These are phyloP conservation scores for Talaromyces sp. DNA, from an alignment of 2,329 filamentous ascomycete species.

Conservation along the genomic window DNA sequence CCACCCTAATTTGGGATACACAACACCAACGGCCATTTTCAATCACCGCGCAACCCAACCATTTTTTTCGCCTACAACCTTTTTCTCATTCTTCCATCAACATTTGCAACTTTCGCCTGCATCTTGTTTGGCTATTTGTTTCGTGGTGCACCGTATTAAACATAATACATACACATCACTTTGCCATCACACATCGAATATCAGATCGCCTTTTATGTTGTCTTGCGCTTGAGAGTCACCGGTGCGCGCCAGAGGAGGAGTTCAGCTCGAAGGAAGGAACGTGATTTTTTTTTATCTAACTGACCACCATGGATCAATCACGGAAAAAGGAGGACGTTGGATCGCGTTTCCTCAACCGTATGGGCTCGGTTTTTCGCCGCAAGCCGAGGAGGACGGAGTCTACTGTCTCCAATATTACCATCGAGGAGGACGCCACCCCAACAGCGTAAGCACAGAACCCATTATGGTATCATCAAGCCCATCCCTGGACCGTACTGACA, in stretches of 20 bases:
- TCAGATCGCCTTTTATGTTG: not conserved
- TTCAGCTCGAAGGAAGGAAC: not conserved
- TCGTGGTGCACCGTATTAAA: not conserved
- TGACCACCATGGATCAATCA: not conserved
- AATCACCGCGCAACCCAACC: not conserved
- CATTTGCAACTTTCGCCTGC: not conserved
- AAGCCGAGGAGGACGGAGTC: conserved; percentile 8
- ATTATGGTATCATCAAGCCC: too few species aligned
- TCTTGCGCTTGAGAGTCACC: not conserved
- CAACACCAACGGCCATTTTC: not conserved
- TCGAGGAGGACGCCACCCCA: not conserved
- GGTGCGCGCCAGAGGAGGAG: not conserved
- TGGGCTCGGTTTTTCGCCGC: conserved; percentile 11
- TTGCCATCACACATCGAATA: not conserved
- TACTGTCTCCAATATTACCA: not conserved
- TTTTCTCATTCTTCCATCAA: not conserved
- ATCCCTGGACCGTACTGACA: not conserved
- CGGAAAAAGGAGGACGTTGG: conserved; percentile 8
- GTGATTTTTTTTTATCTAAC: not conserved
- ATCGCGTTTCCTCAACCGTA: conserved; percentile 8
- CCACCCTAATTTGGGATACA: not conserved
- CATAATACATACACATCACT: not conserved
- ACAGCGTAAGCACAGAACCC: conserved; percentile 1
- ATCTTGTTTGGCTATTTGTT: not conserved
- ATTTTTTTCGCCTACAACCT: not conserved